Base-by-base conservation (phyloP, 2,329 filamentous ascomycete species). In the Trichophaea hybrida region DNA sequence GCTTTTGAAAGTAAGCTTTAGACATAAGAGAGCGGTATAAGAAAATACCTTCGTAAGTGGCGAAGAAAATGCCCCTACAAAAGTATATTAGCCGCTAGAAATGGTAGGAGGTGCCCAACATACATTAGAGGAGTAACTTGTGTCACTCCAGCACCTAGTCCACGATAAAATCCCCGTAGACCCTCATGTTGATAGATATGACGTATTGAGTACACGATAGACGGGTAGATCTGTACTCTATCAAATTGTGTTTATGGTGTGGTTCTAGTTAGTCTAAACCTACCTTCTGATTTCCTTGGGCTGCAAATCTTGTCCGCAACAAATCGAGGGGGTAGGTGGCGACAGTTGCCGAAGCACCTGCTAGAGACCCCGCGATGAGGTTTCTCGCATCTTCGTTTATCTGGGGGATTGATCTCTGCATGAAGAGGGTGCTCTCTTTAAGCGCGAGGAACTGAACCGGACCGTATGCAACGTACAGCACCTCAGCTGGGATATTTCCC, bases 121-220 rank as follows among this genome's bases (percentile, higher is more conserved):
- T 34, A 53, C 93, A 98, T 98, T 71, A 91, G 94, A 1, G 93
- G 93, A 7, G 95, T 81, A 53, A 97, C 93, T 74, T 96, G 90
- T 32, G 78, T 84, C 24, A 97, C 75, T 0, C 85, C 88, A 1
- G 91, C 90, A 1, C 80, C 80, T 37, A 94, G 75, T 2, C 93
- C 93, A 53, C 88, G 86, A 72, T 95, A 98, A 74, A 94, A 97
- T 0, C 93, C 93, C 3, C 72, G 72, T 0, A 74, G 67, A 0
- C 93, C 93, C 74, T 98, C 93, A 62, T 86, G 78, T 3, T 76
- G 76, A 13, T 77, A 75, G 66, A 98, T 98, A 24, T 88, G 82
- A 49, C 75, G 73, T 5, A 97, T 70, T 1, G 88, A 88, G 13
- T 77, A 74, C 17, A 78, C 68, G 13, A 98, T 76, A 3, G 84